Evolutionary conservation across 805 yeast species (phyloP).

Genomic region (Komagataella ulmi): DNA sequence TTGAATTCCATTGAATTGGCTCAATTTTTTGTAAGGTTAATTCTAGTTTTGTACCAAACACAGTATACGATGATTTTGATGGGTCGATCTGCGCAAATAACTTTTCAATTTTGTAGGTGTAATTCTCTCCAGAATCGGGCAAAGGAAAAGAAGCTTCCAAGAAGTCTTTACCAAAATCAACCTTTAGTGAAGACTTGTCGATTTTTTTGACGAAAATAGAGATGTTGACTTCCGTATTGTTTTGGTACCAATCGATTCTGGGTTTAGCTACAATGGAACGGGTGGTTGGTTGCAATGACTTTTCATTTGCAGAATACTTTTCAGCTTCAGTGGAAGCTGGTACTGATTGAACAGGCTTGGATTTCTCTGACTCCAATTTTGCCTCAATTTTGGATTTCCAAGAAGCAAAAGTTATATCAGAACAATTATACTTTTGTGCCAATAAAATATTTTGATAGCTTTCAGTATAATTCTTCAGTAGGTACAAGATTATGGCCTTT

Average conservation of each 20-base stretch:
- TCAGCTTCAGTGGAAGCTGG: background rate
- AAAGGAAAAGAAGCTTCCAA: conserved; percentile 34
- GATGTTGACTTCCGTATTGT: conserved; percentile 38
- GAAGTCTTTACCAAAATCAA: conserved; percentile 23
- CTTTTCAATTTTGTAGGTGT: conserved; percentile 41
- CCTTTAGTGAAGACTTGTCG: conserved; percentile 30
- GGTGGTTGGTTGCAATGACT: background rate
- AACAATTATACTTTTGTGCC: conserved; percentile 27
- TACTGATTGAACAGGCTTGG: background rate
- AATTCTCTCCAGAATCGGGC: conserved; percentile 31
- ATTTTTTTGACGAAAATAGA: conserved; percentile 62
- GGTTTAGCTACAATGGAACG: conserved; percentile 14
- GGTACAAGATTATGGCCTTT: conserved; percentile 32
- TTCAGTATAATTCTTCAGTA: conserved; percentile 23
- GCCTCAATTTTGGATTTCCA: conserved; percentile 29
- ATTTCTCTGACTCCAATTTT: conserved; percentile 13
- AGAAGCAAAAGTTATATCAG: conserved; percentile 31
- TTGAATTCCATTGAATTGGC: background rate
- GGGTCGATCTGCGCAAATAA: conserved; percentile 38
- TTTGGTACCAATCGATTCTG: conserved; percentile 67
- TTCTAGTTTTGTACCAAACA: conserved; percentile 69
- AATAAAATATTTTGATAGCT: conserved; percentile 28
- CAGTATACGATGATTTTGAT: conserved; percentile 26
- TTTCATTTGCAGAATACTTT: background rate
- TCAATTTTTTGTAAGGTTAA: conserved; percentile 16